Conservation (phyloP, 305 asterid species). For the Stenogyne calaminthoides region DNA sequence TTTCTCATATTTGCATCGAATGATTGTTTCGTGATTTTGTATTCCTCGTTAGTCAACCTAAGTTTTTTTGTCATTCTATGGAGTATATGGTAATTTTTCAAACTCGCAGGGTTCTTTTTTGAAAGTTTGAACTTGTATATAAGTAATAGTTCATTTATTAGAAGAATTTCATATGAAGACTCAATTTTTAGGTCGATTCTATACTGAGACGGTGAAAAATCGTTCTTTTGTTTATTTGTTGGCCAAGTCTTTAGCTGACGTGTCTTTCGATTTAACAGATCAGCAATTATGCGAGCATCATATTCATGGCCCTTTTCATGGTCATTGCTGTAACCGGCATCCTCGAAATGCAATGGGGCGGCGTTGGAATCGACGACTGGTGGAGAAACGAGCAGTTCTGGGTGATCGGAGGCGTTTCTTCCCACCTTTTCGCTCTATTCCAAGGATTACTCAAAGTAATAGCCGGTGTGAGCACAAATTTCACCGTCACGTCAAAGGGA, state of each 20-base stretch:
- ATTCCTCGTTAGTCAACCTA: neutral
- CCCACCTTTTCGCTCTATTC: constrained; percentile 88
- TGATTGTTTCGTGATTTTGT: no score
- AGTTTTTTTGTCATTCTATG: neutral
- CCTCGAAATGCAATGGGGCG: constrained; percentile 97
- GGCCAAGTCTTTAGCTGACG: constrained; percentile 16
- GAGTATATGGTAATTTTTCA: neutral
- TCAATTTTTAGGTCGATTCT: no score
- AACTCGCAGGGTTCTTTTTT: neutral
- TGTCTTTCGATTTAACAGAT: constrained; percentile 46
- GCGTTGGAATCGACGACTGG: constrained; percentile 84
- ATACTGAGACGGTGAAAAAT: no score
- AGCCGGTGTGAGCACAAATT: constrained; percentile 83
- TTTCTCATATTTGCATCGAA: no score
- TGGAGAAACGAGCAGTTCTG: constrained; percentile 98
- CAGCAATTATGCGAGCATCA: constrained; percentile 71
- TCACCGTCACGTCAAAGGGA: constrained; percentile 89
- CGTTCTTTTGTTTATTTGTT: neutral
- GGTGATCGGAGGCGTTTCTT: constrained; percentile 90
- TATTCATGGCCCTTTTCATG: constrained; percentile 76
- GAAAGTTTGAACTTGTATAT: neutral
- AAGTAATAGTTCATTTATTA: no score
- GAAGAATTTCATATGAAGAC: no score
- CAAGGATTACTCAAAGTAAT: constrained; percentile 88
- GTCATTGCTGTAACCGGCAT: constrained; percentile 78